A percentile compares a stretch with the other conserved stretches of the same genome.
phyloP scores from a whole-genome alignment of 2,329 filamentous ascomycete genomes.

The Madurella fahalii region DNA sequence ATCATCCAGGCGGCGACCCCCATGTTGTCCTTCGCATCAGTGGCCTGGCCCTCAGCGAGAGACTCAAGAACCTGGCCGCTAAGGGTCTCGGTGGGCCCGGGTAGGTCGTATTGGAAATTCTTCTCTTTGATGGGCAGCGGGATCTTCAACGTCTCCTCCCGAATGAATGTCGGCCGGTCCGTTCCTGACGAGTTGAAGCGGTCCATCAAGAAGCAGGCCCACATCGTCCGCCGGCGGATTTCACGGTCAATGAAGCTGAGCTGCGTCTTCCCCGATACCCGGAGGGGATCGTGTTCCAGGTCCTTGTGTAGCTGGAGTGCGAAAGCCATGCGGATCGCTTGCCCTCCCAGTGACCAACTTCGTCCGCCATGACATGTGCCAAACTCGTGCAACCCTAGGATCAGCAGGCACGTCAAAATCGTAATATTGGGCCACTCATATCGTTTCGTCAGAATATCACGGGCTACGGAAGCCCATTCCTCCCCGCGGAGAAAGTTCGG shows the following conservation, averaged over 20 bases:
- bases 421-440: conserved; percentile 97
- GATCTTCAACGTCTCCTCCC: conserved; percentile 83
- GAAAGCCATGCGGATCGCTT: conserved; percentile 95
- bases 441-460: conserved; percentile 78
- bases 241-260: conserved; percentile 90
- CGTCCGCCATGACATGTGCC: conserved; percentile 93
- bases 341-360: conserved; percentile 93
- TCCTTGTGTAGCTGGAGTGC: conserved; percentile 91
- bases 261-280: conserved; percentile 57
- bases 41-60: conserved; percentile 56
- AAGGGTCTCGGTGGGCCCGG: conserved; percentile 79
- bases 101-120: conserved; percentile 86
- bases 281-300: conserved; percentile 72
- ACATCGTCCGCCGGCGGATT: conserved; percentile 91
- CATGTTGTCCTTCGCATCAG: conserved; percentile 77
- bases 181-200: conserved; percentile 95
- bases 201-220: conserved; percentile 97
- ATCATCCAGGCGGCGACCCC: conserved; percentile 90
- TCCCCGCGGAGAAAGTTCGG: conserved; percentile 86
- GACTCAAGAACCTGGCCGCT: conserved; percentile 65
- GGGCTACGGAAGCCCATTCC: conserved; percentile 82
- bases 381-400: conserved; percentile 90
- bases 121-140: conserved; percentile 88
- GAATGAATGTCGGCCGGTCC: conserved; percentile 85
- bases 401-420: conserved; percentile 82